A percentile compares a stretch with the other conserved stretches of the same genome.
These are phyloP conservation scores for Mortierella sp. DNA, from an alignment of 371 early-diverging fungal species.

Conservation along the genomic window DNA sequence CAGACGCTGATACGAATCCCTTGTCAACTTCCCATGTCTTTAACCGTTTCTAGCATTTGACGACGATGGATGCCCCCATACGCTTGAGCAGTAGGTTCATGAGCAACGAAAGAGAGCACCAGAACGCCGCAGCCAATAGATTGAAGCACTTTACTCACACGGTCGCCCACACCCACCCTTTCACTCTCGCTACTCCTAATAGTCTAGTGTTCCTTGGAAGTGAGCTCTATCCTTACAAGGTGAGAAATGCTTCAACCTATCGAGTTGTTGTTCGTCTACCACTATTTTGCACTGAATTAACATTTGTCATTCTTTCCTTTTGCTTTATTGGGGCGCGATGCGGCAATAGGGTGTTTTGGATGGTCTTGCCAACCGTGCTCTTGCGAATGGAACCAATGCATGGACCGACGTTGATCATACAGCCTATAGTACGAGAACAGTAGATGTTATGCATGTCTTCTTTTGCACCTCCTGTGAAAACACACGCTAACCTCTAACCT, in stretches of 20 bases:
- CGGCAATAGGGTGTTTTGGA: conserved; percentile 66
- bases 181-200: neutral
- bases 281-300: too few species aligned
- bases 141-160: neutral
- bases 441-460: neutral
- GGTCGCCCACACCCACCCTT: neutral
- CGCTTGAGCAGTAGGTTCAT: conserved; percentile 73
- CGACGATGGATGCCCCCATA: conserved; percentile 77
- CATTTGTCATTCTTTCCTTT: neutral
- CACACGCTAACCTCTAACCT: neutral
- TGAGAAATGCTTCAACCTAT: conserved; percentile 4
- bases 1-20: neutral
- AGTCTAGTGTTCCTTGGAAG: conserved; percentile 75
- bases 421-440: conserved; percentile 61
- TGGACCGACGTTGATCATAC: conserved; percentile 64
- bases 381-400: conserved; percentile 78
- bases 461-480: neutral
- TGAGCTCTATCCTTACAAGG: conserved; percentile 76
- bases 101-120: neutral
- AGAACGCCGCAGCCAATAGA: neutral
- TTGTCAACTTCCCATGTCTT: neutral
- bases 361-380: conserved; percentile 73
- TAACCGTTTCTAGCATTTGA: conserved; percentile 61
- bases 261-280: neutral
- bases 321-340: too few species aligned